Evolutionary conservation across 352 stramenopile species (phyloP), one percentile per base, ranked within the genome.

Genomic region (Plasmopara muralis): DNA sequence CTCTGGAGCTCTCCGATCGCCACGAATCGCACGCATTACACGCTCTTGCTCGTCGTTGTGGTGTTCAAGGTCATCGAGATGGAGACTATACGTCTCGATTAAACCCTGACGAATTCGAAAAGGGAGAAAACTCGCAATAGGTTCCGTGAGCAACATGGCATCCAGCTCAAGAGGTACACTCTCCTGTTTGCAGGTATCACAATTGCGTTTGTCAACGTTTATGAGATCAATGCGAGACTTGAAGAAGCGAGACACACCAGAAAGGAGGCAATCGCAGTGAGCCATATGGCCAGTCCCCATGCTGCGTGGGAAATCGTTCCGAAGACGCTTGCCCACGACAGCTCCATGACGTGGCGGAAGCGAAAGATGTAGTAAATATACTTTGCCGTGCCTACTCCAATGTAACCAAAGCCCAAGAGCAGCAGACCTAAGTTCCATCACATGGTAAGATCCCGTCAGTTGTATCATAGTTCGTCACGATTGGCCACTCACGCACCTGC

Each of bases 281-380:
- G 66, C 83, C 83, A 93, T 52, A 93, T 91, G 15, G 85, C 81
- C 50, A 93, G 53, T 30, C 80, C 83, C 50, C 84, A 82, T 37
- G 80, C 81, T 41, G 83, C 80, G 67, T 93, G 83, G 50, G 80
- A 89, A 61, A 83, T 79, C 39, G 83, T 80, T 60, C 74, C 80
- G 51, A 91, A 77, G 68, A 93, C 83, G 67, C 80, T 93, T 60
- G 63, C 65, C 80, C 80, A 91, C 62, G 80, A 88, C 50, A 91
- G 70, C 65, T 89, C 80, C 83, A 93, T 93, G 38, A 89, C 69
- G 47, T 90, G 76, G 55, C 83, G 80, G 64, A 89, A 93, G 55
- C 83, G 83, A 54, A 91, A 66, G 57, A 93, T 88, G 64, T 93
- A 93, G 72, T 88, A 89, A 69, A 93, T 89, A 74, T 93, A 93